Percentiles rank a stretch among this genome's conserved stretches.
Evolutionary conservation across 2,329 filamentous ascomycete species (phyloP).

Genomic region (Gaeumannomyces tritici): DNA sequence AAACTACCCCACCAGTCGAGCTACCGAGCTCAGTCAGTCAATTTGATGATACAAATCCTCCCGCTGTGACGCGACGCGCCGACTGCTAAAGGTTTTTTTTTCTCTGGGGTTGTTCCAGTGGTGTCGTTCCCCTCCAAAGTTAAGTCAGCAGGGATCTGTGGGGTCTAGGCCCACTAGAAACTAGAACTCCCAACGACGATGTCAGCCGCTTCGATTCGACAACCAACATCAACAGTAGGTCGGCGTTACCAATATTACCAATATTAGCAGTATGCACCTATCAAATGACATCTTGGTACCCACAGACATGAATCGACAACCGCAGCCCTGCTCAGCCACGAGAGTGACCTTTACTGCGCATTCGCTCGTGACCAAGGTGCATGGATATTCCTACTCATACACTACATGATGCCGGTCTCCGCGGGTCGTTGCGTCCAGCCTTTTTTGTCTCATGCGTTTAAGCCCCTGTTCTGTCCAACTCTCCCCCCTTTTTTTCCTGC

Average conservation of each 20-base stretch:
- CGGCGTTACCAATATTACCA: too few relatives aligned
- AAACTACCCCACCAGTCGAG: neutral
- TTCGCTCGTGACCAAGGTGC: neutral
- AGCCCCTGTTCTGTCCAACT: neutral
- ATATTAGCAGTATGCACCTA: too few relatives aligned
- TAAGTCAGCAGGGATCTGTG: too few relatives aligned
- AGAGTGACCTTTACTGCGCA: neutral
- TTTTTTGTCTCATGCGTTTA: neutral
- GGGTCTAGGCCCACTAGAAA: neutral
- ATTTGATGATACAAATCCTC: too few relatives aligned
- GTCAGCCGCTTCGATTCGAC: too few relatives aligned
- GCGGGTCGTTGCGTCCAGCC: neutral
- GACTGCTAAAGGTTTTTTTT: neutral
- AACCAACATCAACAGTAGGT: too few relatives aligned
- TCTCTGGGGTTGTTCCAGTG: neutral
- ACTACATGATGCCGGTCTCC: too few relatives aligned
- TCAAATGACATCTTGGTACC: too few relatives aligned
- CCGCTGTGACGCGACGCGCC: neutral
- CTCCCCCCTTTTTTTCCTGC: neutral
- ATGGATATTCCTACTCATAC: neutral
- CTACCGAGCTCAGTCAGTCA: neutral
- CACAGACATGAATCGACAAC: too few relatives aligned
- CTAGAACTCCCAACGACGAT: neutral
- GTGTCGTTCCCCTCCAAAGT: neutral
- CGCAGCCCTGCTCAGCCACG: neutral